These are phyloP conservation scores for Podila epigama DNA, from an alignment of 192 early-diverging fungal species.

Conservation along the genomic window DNA sequence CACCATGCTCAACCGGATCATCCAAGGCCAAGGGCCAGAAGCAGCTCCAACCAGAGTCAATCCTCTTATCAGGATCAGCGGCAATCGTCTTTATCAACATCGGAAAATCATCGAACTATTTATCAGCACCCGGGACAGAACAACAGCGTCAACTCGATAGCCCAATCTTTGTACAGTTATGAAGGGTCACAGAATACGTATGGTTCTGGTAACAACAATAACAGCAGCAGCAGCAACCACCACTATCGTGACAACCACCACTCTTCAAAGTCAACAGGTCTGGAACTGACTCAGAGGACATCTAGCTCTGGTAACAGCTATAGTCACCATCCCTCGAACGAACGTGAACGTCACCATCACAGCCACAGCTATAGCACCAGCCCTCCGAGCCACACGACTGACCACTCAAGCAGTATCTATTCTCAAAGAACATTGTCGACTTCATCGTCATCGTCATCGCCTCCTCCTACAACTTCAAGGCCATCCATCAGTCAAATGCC, in stretches of 20 bases:
- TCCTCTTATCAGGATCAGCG: slow-evolving; percentile 2
- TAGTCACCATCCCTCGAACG: not conserved
- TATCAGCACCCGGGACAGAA: slow-evolving; percentile 12
- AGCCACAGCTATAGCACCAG: not conserved
- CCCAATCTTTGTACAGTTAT: slow-evolving; percentile 1
- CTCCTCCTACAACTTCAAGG: not conserved
- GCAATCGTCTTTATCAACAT: not conserved
- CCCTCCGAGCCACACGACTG: no score
- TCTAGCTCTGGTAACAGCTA: no score
- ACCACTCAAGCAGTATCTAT: no score
- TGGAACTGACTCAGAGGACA: no score
- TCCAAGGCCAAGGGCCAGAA: not conserved
- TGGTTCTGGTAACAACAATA: not conserved
- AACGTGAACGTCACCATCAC: not conserved
- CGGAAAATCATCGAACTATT: not conserved
- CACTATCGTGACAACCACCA: not conserved
- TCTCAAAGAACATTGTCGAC: not conserved
- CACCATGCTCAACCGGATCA: not conserved
- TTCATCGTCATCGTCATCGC: not conserved
- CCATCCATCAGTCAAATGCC: not conserved
- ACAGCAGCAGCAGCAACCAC: slow-evolving; percentile 1
- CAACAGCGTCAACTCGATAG: not conserved
- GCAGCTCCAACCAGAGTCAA: slow-evolving; percentile 3
- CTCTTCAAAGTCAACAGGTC: not conserved
- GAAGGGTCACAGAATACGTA: slow-evolving; percentile 4